Evolutionary conservation across 2,329 filamentous ascomycete species (phyloP), one percentile per base, ranked within the genome.

Genomic region (Apiospora saccharicola): DNA sequence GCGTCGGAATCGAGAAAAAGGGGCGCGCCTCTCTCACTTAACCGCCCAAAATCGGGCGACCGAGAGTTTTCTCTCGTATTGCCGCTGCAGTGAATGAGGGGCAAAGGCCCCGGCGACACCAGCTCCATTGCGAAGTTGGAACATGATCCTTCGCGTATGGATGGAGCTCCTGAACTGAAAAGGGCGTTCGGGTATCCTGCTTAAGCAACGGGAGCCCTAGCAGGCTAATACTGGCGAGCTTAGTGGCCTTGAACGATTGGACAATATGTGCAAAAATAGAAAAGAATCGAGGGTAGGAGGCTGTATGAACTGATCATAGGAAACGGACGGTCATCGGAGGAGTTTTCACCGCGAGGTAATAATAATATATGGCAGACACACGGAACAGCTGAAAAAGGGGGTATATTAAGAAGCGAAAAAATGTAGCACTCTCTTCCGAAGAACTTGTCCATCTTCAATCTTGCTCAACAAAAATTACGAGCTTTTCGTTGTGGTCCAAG

Each of bases 401-500:
- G 68, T 73, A 73, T 72, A 70, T 70, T 71, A 73, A 68, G 71
- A 70, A 73, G 68, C 71, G 51, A 70, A 69, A 43, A 46, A 68
- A 26, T 46, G 67, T 34, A 26, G n/a, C n/a, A 68, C 67, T 13
- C 26, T 68, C 67, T 19, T 12, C 67, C 16, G 34, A n/a, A 64
- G 6, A 22, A 49, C 22, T 4, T n/a, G 30, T 19, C 22, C 67
- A 37, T 68, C 41, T 44, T 26, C 89, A 74, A 34, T 84, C 82
- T 71, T 85, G 83, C 75, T 91, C 89, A 44, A 93, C 92, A 76
- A 91, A 93, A 37, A 98, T 85, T 71, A 95, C 90, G 75, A 98
- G 86, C 85, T 98, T 98, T 76, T 95, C 92, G 82, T 97, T 97
- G 77, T 94, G 87, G 77, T 93, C 89, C 75, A 98, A 85, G 3